Evolutionary conservation across 179 eudicot species (phyloP), one percentile per base, ranked within the genome.

Genomic region (Corrigiola litoralis): DNA sequence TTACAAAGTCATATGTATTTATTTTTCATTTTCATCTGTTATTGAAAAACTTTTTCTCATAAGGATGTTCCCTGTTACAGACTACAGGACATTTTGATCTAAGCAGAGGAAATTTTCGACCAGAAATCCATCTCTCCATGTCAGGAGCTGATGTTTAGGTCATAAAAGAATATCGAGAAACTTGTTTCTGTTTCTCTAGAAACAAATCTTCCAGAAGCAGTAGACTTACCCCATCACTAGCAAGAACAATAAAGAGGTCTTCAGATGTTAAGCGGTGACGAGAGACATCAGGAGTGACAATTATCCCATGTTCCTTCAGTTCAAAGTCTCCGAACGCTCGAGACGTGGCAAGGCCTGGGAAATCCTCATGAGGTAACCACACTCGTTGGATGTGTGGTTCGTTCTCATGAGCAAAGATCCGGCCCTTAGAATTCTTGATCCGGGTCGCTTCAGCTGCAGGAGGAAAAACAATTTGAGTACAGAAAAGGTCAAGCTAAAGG

Each of bases 321-420:
- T 78, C 54, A 16, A 84, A 91, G 61, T 91, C 89, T 0, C 95
- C 95, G 23, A 91, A 84, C 33, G 95, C 88, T 13, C 95, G 84
- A 36, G 97, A 79, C 95, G 86, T 91, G 58, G 95, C 97, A 16
- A 91, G 86, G 8, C 97, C 97, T 0, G 95, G 95, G 21, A 79
- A 73, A 74, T 80, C 77, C 0, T 78, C 81, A 33, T 84, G 25
- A 21, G 97, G 97, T 62, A 88, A 58, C 97, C 97, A 91, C 37
- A 88, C 90, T 56, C 97, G 61, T 21, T 73, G 73, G 12, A 88
- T 77, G 66, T 86, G 88, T 2, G 90, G 80, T 61, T 91, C 90
- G 9, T 70, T 85, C 51, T 74, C 74, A 29, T 75, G 74, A 5
- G 95, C 85, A 23, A 86, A 62, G 8, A 91, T 88, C n/a, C 95